Evolutionary conservation across 2,329 filamentous ascomycete species (phyloP), one percentile per base, ranked within the genome.

Genomic region (Beauveria asiatica): DNA sequence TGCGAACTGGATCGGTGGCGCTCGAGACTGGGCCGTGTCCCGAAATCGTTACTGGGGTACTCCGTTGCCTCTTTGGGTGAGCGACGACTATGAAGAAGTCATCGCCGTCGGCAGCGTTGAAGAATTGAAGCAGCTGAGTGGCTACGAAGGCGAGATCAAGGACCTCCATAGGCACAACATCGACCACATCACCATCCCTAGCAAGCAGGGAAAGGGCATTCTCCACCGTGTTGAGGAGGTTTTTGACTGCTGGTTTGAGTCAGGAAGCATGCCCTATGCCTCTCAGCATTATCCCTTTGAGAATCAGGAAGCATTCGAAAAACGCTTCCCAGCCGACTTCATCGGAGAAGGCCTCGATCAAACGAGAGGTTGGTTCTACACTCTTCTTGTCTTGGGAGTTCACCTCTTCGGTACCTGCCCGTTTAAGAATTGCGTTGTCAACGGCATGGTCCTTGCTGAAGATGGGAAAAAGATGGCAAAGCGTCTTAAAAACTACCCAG

Each of bases 391-490:
- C 10, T 78, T 97, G 52, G 92, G 92, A 39, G 94, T 89, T 8
- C 90, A 96, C 70, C 81, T 97, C 4, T 96, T 94, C 67, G 89
- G 89, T 48, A 83, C 85, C 41, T 84, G 92, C 2, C 92, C 93
- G 0, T 97, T 96, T 80, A 87, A 94, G 76, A 97, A 96, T 72
- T 95, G 91, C 68, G 90, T 97, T n/a, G 92, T 96, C 63, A 97
- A 96, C 70, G 92, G 92, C 54, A 94, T 96, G 64, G 92, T 97
- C 5, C 81, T 97, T 45, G 92, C 92, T 1, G 92, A 96, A 71
- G 91, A 96, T 69, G 93, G 93, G 60, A 97, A 96, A 80, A 97
- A 97, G 80, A 97, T 97, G 93, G 96, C 92, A 7, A 97, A 97
- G 76, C 85, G 93, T 58, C 80, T 96, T 61, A 95, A 97, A 78